Percentiles rank a stretch among this genome's conserved stretches.
Evolutionary conservation across 2,329 filamentous ascomycete genomes (phyloP).

Genomic region (Fusarium sp.): DNA sequence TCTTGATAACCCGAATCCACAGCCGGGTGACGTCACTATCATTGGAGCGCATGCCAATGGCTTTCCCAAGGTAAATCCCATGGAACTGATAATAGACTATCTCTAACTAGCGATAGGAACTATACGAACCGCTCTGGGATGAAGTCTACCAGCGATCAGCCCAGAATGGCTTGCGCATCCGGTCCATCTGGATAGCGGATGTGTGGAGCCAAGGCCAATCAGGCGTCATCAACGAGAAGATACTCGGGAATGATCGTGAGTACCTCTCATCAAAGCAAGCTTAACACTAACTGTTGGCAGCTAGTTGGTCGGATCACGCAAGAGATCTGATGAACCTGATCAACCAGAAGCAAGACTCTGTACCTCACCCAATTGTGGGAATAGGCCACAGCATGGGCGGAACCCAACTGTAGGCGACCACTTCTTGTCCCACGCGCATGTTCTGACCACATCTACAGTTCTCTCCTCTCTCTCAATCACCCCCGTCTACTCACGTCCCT

Average conservation of each 20-base stretch:
- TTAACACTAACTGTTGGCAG: neutral
- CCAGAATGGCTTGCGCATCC: neutral
- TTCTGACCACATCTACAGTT: neutral
- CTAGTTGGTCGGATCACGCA: neutral
- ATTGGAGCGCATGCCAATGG: neutral
- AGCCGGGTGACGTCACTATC: neutral
- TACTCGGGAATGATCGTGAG: neutral
- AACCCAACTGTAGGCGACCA: neutral
- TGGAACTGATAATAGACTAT: fast-evolving
- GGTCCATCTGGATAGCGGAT: neutral
- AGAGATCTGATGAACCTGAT: slow-evolving; percentile 14
- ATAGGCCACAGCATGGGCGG: slow-evolving; percentile 22
- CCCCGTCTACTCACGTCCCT: neutral
- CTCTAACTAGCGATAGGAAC: neutral
- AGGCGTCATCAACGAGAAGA: neutral
- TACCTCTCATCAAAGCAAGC: fast-evolving
- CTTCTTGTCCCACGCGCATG: neutral
- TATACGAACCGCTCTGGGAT: neutral
- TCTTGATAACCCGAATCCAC: neutral
- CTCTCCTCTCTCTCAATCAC: neutral
- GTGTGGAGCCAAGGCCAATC: neutral
- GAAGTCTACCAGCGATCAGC: neutral
- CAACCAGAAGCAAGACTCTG: slow-evolving; percentile 10
- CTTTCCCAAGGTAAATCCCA: neutral
- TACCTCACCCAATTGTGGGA: slow-evolving; percentile 13